Base-by-base conservation (phyloP, 208 protist species). In the Crithidia acanthocephali region DNA sequence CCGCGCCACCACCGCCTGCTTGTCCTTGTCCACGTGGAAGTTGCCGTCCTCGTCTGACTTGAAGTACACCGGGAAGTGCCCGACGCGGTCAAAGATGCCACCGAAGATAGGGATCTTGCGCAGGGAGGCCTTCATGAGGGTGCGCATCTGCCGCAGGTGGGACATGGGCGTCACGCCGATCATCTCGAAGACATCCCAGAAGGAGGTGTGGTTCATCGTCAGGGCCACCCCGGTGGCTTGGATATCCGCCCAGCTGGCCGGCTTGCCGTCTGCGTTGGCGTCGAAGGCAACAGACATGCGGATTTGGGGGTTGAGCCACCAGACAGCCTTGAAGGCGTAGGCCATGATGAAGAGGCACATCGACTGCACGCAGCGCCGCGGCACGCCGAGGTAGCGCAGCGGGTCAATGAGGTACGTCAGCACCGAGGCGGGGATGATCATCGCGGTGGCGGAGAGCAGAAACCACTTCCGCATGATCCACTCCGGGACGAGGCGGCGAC, bases 31-130 rank as follows among this genome's bases (percentile, higher is more conserved):
- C 13, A 92, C 79, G 7, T 74, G 57, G 44, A 88, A 92, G 63
- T 83, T 79, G 47, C 78, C 78, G 51, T 86, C 80, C 48, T 76
- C 70, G 59, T 85, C 79, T 0, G 80, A 84, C 48, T 83, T 90
- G 76, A 87, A 90, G 81, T 84, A 90, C 11, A 90, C 85, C 7
- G 85, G 85, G 61, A 87, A 90, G 76, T 90, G 85, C 15, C 85
- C 85, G 57, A 77, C 74, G 61, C 71, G 70, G 53, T 83, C 73
- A 58, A 87, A 87, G 64, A 77, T 58, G 74, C 72, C 78, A 52
- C 87, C 87, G 64, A 88, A 85, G 55, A 89, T 74, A 33, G 87
- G 87, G 33, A 92, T 83, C 45, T 78, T 62, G 23, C 72, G 69
- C 30, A 92, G 81, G 8, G 80, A 70, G 56, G 72, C 58, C 78